These are phyloP conservation scores for Fistulinella cinereoalba DNA, from an alignment of 1,284 basidiomycete species.

Conservation along the genomic window DNA sequence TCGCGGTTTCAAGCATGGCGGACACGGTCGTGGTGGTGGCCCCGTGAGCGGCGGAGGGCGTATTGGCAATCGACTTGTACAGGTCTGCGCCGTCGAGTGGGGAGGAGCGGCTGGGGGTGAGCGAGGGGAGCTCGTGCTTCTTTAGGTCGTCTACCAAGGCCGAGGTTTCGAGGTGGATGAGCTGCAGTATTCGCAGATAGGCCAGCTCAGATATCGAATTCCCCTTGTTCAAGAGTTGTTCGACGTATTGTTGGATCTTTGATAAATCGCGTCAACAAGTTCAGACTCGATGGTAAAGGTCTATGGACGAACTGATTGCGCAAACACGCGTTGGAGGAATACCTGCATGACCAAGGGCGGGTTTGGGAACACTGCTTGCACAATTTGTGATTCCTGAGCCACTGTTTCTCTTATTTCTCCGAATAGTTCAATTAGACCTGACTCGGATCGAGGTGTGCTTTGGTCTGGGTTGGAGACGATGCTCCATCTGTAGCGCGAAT, in stretches of 20 bases:
- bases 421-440: constrained; percentile 79
- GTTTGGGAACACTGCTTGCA: constrained; percentile 97
- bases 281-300: background rate
- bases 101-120: constrained; percentile 49
- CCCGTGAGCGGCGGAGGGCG: constrained; percentile 39
- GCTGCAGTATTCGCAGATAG: constrained; percentile 87
- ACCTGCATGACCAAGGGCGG: constrained; percentile 99
- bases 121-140: constrained; percentile 79
- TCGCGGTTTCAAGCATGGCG: constrained; percentile 88
- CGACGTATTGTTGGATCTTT: constrained; percentile 94
- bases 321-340: constrained; percentile 96
- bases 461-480: constrained; percentile 77
- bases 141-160: constrained; percentile 90
- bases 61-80: constrained; percentile 49
- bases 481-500: constrained; percentile 66
- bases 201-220: constrained; percentile 80
- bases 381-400: constrained; percentile 95
- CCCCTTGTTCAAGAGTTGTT: constrained; percentile 77
- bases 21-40: constrained; percentile 56
- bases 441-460: constrained; percentile 76
- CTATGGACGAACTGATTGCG: constrained; percentile 76
- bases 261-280: constrained; percentile 9
- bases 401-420: constrained; percentile 89
- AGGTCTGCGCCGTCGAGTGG: constrained; percentile 61
- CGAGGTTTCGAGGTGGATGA: constrained; percentile 82